Conservation (phyloP, 179 eudicot genomes). For the Actinidia arguta region DNA sequence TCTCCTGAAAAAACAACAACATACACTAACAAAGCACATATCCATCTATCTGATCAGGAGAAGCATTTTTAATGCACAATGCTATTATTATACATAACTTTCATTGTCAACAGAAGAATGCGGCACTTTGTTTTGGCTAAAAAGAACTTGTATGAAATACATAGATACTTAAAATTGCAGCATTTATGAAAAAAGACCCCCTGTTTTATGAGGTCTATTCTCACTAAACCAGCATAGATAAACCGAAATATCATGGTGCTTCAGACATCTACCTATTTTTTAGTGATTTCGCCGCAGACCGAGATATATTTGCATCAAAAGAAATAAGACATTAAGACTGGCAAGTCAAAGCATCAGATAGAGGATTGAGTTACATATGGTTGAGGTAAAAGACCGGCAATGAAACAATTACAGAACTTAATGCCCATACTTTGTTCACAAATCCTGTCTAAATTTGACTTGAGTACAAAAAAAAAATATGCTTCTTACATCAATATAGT, state of each 20-base stretch:
- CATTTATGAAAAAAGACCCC: neutral
- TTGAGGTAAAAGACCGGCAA: slow-evolving; percentile 12
- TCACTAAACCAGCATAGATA: neutral
- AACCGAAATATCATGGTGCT: neutral
- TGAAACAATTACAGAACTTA: neutral
- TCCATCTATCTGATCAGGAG: neutral
- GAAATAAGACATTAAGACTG: neutral
- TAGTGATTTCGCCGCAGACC: neutral
- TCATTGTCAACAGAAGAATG: neutral
- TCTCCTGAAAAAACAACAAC: too few relatives aligned
- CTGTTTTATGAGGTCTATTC: neutral
- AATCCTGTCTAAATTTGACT: neutral
- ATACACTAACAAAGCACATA: neutral
- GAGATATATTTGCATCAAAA: neutral
- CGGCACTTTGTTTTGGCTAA: neutral
- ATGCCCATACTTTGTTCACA: neutral
- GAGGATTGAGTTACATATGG: neutral
- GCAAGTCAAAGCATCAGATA: slow-evolving; percentile 8
- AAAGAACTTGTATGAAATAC: neutral
- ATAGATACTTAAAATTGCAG: neutral
- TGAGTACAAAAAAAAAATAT: neutral
- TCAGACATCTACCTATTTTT: neutral
- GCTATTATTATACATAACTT: neutral
- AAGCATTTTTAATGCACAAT: neutral
- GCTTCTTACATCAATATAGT: slow-evolving; percentile 8